Evolutionary conservation across 2,329 filamentous ascomycete species (phyloP), one percentile per base, ranked within the genome.

Genomic region (Aspergillus sp.): DNA sequence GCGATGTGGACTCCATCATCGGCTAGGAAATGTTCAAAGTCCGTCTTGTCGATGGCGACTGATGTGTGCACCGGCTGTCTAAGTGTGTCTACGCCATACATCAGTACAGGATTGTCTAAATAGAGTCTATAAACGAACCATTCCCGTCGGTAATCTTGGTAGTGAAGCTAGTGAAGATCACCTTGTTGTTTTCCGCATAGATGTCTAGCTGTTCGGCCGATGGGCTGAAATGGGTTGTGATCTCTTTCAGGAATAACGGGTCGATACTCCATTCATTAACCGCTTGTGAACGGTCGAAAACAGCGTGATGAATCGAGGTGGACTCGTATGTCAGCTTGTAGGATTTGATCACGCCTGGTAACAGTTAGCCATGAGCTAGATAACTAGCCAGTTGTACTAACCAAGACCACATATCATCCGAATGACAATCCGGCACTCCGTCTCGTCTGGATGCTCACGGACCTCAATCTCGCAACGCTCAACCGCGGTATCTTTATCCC

Each of bases 61-160:
- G 84, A 84, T 5, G 86, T 88, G 59, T 87, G 84, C 5, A 88
- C 80, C 4, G 85, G 86, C 59, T 87, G 82, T 69, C 86, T 87
- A 31, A 88, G 73, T 6, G 87, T 81, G 64, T 87, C 85, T 85
- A 55, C n/a, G 48, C 9, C 3, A 2, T 11, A 5, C 2, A 46
- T 56, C 3, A 56, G 39, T 45, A 50, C n/a, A 23, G 4, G 35
- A 46, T 37, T 23, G 11, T 9, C 8, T 6, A 33, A 12, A 17
- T 19, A 15, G 27, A 39, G 6, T 15, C 15, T 40, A 35, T 39
- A 27, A 47, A 15, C 58, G 51, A 59, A 82, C 83, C 82, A 75
- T 84, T 87, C 7, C 84, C 84, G 58, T 85, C 82, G 41, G 79
- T 79, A 21, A 87, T 79, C 66, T 87, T 88, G 57, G 86, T 84